Evolutionary conservation across 1,139 yeast genomes (phyloP), one percentile per base, ranked within the genome.

Genomic region (Meyerozyma sp.): DNA sequence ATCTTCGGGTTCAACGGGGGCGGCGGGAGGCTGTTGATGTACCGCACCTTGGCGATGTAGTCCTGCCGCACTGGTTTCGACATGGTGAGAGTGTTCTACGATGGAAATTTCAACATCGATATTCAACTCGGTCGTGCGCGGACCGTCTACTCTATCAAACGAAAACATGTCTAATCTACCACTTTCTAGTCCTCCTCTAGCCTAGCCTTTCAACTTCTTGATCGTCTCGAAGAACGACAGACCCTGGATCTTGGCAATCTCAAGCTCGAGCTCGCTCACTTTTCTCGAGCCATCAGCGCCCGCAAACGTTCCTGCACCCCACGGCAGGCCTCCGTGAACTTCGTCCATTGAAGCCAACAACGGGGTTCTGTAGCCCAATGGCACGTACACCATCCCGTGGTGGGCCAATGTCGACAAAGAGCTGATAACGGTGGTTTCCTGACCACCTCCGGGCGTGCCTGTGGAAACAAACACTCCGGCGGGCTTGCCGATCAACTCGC

Each of bases 1-100:
- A 90, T 74, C 62, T 87, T 89, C 21, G 99, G 98, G 43, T 95
- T 90, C 50, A 94, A 75, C 21, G 94, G 87, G 9, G 98, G 98
- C 2, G 97, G 93, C 13, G 98, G 98, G 29, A 93, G 71, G 56
- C 82, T 87, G 61, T 93, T 93, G 48, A 81, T 81, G 62, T 90
- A 93, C 58, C 96, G 79, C 44, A 87, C 81, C 54, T 87, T 84
- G 44, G 95, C 94, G 46, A 93, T 84, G 59, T 85, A 91, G 53
- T 90, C 97, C 64, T 91, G 96, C 61, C 89, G 80, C 51, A 66
- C 63, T 9, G 76, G 73, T 50, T 70, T 71, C 20, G 42, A 30
- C 34, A 30, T 30, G 49, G 29, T 40, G 50, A 13, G 13, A 29
- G 32, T 29, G 32, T 29, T n/a, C n/a, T 49, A 40, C 32, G 42